Percentiles rank a stretch among this genome's conserved stretches.
Evolutionary conservation across 179 eudicot genomes (phyloP).

Genomic region (Beta macrorhiza): DNA sequence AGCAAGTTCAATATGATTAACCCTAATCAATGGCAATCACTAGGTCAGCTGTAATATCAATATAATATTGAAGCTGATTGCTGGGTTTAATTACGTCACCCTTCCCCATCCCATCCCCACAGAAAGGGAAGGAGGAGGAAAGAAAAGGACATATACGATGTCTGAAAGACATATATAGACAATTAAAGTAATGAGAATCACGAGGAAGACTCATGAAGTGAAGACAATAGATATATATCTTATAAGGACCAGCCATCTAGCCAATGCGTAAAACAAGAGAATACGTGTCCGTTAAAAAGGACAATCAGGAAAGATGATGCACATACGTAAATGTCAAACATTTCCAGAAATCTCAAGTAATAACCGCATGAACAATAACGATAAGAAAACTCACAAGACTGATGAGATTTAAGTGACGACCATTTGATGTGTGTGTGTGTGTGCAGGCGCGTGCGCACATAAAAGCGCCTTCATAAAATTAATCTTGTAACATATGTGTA

Average conservation of each 20-base stretch:
- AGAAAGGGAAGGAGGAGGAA: not conserved
- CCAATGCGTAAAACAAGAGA: not conserved
- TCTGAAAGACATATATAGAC: not conserved
- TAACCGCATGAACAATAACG: too few species aligned
- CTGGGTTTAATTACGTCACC: not conserved
- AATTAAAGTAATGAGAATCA: not conserved
- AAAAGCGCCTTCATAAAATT: slow-evolving; percentile 7
- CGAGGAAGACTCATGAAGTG: not conserved
- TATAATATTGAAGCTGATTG: not conserved
- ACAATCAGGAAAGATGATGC: too few species aligned
- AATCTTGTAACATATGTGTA: not conserved
- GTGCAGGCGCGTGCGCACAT: not conserved
- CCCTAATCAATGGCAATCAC: not conserved
- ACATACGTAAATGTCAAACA: too few species aligned
- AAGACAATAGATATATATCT: not conserved
- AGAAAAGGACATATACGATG: not conserved
- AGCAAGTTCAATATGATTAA: not conserved
- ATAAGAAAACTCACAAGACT: too few species aligned
- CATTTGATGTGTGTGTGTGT: not conserved
- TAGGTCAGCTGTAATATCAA: not conserved
- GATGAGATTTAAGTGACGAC: too few species aligned
- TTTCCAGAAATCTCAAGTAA: too few species aligned
- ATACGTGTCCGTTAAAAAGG: too few species aligned
- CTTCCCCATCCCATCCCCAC: not conserved
- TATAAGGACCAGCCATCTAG: not conserved